phyloP scores from a whole-genome alignment of 352 stramenopile genomes.

The Peronospora belbahrii region DNA sequence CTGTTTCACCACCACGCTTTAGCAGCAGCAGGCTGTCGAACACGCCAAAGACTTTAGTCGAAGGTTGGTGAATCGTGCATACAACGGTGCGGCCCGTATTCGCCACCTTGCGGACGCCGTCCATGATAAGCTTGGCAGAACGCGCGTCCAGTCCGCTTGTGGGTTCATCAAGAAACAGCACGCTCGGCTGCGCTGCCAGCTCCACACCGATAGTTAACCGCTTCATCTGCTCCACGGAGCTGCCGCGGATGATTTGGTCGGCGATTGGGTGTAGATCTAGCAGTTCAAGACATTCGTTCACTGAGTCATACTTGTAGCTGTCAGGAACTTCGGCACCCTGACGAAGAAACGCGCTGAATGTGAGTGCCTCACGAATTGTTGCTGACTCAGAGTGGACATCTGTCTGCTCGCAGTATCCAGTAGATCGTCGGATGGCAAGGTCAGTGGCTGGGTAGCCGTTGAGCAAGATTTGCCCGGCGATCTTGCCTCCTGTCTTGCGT shows the following conservation, averaged over 20 bases:
- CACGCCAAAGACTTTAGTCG: too few species aligned
- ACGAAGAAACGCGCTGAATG: too few species aligned
- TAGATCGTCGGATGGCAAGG: too few species aligned
- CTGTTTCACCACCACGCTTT: too few species aligned
- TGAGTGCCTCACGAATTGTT: too few species aligned
- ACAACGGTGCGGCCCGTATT: slow-evolving; percentile 60
- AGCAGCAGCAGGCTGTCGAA: too few species aligned
- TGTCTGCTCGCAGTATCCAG: too few species aligned
- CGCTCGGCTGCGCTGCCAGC: slow-evolving; percentile 17
- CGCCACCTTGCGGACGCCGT: slow-evolving; percentile 81
- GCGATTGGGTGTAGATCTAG: slow-evolving; percentile 18
- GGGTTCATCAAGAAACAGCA: slow-evolving; percentile 54
- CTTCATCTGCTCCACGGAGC: slow-evolving; percentile 24
- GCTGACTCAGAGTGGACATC: too few species aligned
- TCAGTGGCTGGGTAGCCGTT: too few species aligned
- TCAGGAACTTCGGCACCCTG: slow-evolving; percentile 27
- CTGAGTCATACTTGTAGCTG: slow-evolving; percentile 21
- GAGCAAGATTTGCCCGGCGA: too few species aligned
- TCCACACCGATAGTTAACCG: slow-evolving; percentile 29
- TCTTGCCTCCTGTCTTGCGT: too few species aligned
- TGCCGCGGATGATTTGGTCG: slow-evolving; percentile 31
- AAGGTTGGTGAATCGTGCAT: too few species aligned
- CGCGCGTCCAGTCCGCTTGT: slow-evolving; percentile 82
- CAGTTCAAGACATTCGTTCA: slow-evolving; percentile 21
- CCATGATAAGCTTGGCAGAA: slow-evolving; percentile 81